Conservation (phyloP, 495 filamentous ascomycete genomes). For the Xylaria palmicola region DNA sequence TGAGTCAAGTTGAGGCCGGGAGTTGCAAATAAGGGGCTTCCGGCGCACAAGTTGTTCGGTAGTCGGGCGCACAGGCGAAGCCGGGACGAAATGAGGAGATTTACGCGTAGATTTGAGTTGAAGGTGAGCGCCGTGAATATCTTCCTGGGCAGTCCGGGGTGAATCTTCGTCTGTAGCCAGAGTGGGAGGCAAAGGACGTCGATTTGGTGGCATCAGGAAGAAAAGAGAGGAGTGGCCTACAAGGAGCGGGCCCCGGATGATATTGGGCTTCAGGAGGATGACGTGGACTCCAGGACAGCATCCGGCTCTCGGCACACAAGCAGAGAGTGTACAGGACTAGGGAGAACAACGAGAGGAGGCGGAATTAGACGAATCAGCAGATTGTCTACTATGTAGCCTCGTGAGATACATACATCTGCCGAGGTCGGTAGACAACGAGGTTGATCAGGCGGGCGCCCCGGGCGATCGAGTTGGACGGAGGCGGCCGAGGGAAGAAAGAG, state of each 20-base stretch:
- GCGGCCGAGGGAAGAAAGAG: no score
- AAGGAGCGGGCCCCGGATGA: conserved; percentile 3
- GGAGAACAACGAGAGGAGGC: neutral
- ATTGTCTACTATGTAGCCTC: no score
- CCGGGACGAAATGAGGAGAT: neutral
- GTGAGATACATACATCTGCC: no score
- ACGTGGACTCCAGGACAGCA: conserved; percentile 2
- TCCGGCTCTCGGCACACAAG: neutral
- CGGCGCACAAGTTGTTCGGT: neutral
- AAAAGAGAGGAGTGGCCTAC: neutral
- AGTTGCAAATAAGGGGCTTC: neutral
- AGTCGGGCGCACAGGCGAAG: conserved; percentile 8
- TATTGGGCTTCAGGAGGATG: conserved; percentile 6
- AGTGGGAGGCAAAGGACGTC: neutral
- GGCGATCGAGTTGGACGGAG: no score
- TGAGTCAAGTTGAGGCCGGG: neutral
- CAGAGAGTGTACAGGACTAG: neutral
- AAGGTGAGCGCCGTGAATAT: neutral
- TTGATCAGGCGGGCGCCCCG: no score
- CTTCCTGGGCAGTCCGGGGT: neutral
- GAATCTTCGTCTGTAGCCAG: conserved; percentile 1
- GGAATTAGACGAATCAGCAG: neutral
- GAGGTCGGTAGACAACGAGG: neutral
- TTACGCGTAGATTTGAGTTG: neutral
- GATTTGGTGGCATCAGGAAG: neutral